Evolutionary conservation across 495 filamentous ascomycete genomes (phyloP).

Genomic region (Xylaria acuta): DNA sequence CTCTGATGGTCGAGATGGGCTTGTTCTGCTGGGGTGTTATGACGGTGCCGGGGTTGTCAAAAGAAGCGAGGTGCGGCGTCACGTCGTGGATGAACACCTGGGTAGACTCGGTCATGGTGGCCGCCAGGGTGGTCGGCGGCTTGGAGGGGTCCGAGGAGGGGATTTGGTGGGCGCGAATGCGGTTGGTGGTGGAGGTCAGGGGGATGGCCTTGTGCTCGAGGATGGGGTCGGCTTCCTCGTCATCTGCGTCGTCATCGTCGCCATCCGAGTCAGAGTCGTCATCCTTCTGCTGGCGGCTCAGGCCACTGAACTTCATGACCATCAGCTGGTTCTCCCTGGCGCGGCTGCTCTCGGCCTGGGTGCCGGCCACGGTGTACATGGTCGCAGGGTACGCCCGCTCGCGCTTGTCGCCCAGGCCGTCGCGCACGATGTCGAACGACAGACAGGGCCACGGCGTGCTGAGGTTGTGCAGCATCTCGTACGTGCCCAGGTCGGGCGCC

Average conservation of each 20-base stretch:
- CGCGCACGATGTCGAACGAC: slow-evolving; percentile 90
- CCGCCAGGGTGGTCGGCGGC: slow-evolving; percentile 80
- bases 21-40: slow-evolving; percentile 83
- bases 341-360: slow-evolving; percentile 78
- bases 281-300: slow-evolving; percentile 81
- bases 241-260: slow-evolving; percentile 73
- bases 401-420: slow-evolving; percentile 87
- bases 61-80: slow-evolving; percentile 81
- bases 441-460: slow-evolving; percentile 95
- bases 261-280: slow-evolving; percentile 65
- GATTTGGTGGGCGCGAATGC: slow-evolving; percentile 81
- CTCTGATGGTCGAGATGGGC: slow-evolving; percentile 81
- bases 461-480: slow-evolving; percentile 94
- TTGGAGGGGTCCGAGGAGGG: slow-evolving; percentile 71
- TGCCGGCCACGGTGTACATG: slow-evolving; percentile 91
- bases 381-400: slow-evolving; percentile 85
- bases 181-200: slow-evolving; percentile 84
- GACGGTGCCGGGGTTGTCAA: slow-evolving; percentile 83
- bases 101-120: slow-evolving; percentile 87
- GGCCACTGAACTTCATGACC: slow-evolving; percentile 91
- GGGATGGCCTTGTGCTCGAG: slow-evolving; percentile 91
- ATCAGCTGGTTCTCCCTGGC: slow-evolving; percentile 89
- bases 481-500: slow-evolving; percentile 86
- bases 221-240: slow-evolving; percentile 88
- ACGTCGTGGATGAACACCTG: slow-evolving; percentile 93